Evolutionary conservation across 1,284 basidiomycete species (phyloP), one percentile per base, ranked within the genome.

Genomic region (Moesziomyces globuligerus): DNA sequence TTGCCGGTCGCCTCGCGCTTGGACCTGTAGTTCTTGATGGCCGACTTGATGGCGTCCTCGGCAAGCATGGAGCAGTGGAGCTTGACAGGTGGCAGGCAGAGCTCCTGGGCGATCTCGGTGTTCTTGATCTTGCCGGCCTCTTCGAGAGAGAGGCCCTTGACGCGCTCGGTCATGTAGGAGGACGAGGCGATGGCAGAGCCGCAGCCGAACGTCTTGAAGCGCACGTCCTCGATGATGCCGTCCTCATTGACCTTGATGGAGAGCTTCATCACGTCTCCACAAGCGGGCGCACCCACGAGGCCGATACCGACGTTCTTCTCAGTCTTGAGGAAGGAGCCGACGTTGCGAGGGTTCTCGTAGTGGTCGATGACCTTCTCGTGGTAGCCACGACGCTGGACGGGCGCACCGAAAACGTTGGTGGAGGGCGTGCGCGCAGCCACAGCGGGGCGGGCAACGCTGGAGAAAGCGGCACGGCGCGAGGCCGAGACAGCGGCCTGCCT

Each of bases 111-210:
- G 81, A 98, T 98, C 84, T 98, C 96, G 8, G 95, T 98, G 86
- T 99, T 99, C 85, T 94, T 96, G 81, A 99, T 97, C 81, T 90
- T 89, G 56, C 92, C 92, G 13, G 96, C 96, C 72, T 95, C 91
- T 56, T 98, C 94, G 54, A 99, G 85, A 17, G 90, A 90, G 75
- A 98, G 87, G 23, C 96, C 96, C 86, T 91, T 96, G 74, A 99
- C 94, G 48, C 94, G 90, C 85, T 98, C 95, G 18, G 95, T 99
- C 80, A 82, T 80, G 67, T 79, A 81, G n/a, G 75, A 77, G 1
- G 80, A 82, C 4, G 93, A 95, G 2, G 96, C 96, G 70, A 98
- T 98, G 72, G 95, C 96, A 67, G 92, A 95, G 56, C 96, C 93
- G 83, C 93, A 95, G 9, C 81, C 81, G 46, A 81, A 81, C 4